A percentile compares a stretch with the other conserved stretches of the same genome.
These are phyloP conservation scores for Goffeauzyma gilvescens DNA, from an alignment of 768 basidiomycete species.

Conservation along the genomic window DNA sequence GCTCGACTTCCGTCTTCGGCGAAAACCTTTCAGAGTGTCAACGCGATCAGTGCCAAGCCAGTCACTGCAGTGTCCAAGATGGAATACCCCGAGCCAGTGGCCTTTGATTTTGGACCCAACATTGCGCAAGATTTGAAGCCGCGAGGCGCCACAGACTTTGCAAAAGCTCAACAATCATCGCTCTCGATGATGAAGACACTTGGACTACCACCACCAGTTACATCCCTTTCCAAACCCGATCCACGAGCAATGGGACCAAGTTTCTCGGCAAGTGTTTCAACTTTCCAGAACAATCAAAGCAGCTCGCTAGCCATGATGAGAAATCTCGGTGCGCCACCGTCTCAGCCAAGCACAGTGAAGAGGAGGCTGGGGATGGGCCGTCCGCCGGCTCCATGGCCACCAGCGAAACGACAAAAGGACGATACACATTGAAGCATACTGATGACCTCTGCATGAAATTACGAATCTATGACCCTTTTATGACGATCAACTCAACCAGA, in stretches of 20 bases:
- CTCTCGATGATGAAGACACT: constrained; percentile 23
- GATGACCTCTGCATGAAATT: too few species aligned
- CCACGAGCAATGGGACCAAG: constrained; percentile 5
- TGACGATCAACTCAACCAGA: too few species aligned
- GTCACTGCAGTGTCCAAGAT: constrained; percentile 12
- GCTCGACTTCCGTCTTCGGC: neutral
- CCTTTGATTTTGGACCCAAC: constrained; percentile 18
- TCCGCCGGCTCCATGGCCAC: constrained; percentile 3
- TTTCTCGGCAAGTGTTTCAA: constrained; percentile 9
- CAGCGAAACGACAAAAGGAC: too few species aligned
- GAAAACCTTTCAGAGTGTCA: neutral
- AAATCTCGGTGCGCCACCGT: constrained; percentile 14
- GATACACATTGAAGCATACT: too few species aligned
- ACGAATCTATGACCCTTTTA: too few species aligned
- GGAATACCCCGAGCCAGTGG: constrained; percentile 15
- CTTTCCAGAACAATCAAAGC: constrained; percentile 17
- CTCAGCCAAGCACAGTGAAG: neutral
- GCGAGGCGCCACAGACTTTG: constrained; percentile 12
- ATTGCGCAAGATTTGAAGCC: neutral
- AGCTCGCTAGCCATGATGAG: constrained; percentile 22
- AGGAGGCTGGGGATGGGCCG: constrained; percentile 4
- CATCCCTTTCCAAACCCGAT: neutral
- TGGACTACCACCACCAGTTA: constrained; percentile 18
- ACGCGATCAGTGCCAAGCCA: neutral
- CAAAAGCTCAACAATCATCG: constrained; percentile 12